A percentile compares a stretch with the other conserved stretches of the same genome.
These are phyloP conservation scores for Tephrocybe sp. DNA, from an alignment of 768 basidiomycete species.

Conservation along the genomic window DNA sequence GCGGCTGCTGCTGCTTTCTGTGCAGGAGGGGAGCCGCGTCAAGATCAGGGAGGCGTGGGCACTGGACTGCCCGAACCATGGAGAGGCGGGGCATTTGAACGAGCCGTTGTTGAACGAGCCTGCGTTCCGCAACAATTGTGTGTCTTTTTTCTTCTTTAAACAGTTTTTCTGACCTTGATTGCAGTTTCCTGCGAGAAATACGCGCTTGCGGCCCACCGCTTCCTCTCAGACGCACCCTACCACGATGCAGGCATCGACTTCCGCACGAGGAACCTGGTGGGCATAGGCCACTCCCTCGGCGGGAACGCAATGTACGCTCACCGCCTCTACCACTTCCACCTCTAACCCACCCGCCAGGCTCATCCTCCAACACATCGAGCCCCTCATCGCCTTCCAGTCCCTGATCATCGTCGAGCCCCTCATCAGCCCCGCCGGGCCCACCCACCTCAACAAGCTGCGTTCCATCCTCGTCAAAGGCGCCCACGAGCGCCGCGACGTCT, in stretches of 20 bases:
- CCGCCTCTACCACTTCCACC: background rate
- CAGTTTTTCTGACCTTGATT: background rate
- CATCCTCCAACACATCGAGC: slow-evolving; percentile 50
- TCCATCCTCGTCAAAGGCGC: slow-evolving; percentile 44
- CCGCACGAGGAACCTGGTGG: slow-evolving; percentile 49
- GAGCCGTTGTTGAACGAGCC: slow-evolving; percentile 40
- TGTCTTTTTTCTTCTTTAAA: slow-evolving; percentile 16
- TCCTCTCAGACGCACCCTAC: slow-evolving; percentile 43
- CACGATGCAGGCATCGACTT: slow-evolving; percentile 48
- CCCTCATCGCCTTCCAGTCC: slow-evolving; percentile 44
- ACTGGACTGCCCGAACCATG: slow-evolving; percentile 75
- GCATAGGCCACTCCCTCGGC: slow-evolving; percentile 70
- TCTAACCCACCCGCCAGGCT: slow-evolving; percentile 34
- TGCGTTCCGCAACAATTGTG: slow-evolving; percentile 48
- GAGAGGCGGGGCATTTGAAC: slow-evolving; percentile 58
- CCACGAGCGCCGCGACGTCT: slow-evolving; percentile 48
- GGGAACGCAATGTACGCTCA: slow-evolving; percentile 59
- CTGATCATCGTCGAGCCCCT: slow-evolving; percentile 67
- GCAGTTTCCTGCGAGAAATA: slow-evolving; percentile 68
- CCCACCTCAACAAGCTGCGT: slow-evolving; percentile 42
- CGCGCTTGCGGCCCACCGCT: slow-evolving; percentile 56
- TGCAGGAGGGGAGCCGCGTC: slow-evolving; percentile 17
- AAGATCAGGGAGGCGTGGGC: slow-evolving; percentile 62
- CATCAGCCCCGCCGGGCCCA: slow-evolving; percentile 49
- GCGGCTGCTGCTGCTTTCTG: slow-evolving; percentile 40